Conservation (phyloP, 352 stramenopile species). For the Phytopythium litorale region DNA sequence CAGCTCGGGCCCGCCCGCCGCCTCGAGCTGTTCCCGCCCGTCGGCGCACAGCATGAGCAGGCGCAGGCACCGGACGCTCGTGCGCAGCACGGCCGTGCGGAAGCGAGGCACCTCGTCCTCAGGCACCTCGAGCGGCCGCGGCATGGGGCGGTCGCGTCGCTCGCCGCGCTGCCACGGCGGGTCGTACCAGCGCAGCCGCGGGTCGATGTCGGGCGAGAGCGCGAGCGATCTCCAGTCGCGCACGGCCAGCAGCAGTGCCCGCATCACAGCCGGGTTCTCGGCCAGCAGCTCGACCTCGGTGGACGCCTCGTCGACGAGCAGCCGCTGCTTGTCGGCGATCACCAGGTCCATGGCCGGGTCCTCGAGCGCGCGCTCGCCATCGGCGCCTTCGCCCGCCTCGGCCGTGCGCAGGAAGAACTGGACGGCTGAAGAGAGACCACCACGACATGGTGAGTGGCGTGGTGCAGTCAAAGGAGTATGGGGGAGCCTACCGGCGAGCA, state of each 20-base stretch:
- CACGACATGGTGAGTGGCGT: no score
- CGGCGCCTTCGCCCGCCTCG: constrained; percentile 59
- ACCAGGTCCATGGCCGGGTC: constrained; percentile 47
- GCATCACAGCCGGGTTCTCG: constrained; percentile 46
- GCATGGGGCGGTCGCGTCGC: constrained; percentile 38
- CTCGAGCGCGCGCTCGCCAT: constrained; percentile 43
- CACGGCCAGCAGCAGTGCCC: constrained; percentile 41
- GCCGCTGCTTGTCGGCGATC: constrained; percentile 37
- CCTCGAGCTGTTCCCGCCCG: constrained; percentile 38
- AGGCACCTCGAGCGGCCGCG: constrained; percentile 36
- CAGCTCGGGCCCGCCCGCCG: constrained; percentile 29
- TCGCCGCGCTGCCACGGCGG: constrained; percentile 34
- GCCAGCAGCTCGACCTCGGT: constrained; percentile 69
- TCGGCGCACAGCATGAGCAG: constrained; percentile 61
- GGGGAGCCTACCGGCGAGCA: constrained; percentile 28
- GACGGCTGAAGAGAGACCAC: constrained; percentile 19
- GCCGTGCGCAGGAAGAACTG: constrained; percentile 69
- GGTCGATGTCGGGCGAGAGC: constrained; percentile 52
- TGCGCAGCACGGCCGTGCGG: constrained; percentile 48
- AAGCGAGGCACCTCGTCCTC: constrained; percentile 47
- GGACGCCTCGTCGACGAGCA: constrained; percentile 56
- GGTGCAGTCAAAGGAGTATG: background rate
- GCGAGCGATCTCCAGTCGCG: constrained; percentile 32
- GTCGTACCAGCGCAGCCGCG: constrained; percentile 51
- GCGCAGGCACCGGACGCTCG: constrained; percentile 55